Evolutionary conservation across 441 rosid genomes (phyloP), one percentile per base, ranked within the genome.

Genomic region (Bocquillonia castaneifolia): DNA sequence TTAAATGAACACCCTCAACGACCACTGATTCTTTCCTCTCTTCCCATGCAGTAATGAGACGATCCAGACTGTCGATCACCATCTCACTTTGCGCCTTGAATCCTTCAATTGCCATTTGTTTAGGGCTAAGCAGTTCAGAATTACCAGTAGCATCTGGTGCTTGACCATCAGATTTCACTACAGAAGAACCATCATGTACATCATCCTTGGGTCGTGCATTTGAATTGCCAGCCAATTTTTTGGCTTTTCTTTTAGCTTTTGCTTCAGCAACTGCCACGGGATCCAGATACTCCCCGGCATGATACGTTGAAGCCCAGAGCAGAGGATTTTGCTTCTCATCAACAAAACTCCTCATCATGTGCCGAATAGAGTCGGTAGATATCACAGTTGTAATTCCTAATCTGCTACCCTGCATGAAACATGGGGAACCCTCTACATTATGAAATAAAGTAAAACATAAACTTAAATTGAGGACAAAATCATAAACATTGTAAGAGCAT

Each of bases 71-170:
- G 62, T 94, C 99, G 25, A 94, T 94, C 26, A 94, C 99, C 97
- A 91, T 94, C 78, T 94, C 99, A 74, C 97, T 94, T 74, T 91
- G 99, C n/a, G 99, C 99, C 79, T 94, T 94, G 44, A 68, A 94
- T 67, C 99, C 99, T 88, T 89, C 92, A 37, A 91, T 63, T 44
- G 97, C 97, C 99, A 94, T 91, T 75, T 87, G 92, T 79, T 92
- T 94, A 26, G 80, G 85, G 72, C 89, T 87, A 74, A 94, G 74
- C 79, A 80, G 62, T 10, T 76, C 91, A 39, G 82, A 52, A 17
- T 70, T n/a, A 36, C 72, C 69, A 36, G 82, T 72, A 52, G 23
- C 67, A 61, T 84, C 91, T 3, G 69, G 54, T 66, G 77, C 76
- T 23, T 39, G 77, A 50, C 51, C 28, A 44, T 75, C 83, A 26